Base-by-base conservation (phyloP, 2,329 filamentous ascomycete species). In the Chrysoporthe deuterocubensis region DNA sequence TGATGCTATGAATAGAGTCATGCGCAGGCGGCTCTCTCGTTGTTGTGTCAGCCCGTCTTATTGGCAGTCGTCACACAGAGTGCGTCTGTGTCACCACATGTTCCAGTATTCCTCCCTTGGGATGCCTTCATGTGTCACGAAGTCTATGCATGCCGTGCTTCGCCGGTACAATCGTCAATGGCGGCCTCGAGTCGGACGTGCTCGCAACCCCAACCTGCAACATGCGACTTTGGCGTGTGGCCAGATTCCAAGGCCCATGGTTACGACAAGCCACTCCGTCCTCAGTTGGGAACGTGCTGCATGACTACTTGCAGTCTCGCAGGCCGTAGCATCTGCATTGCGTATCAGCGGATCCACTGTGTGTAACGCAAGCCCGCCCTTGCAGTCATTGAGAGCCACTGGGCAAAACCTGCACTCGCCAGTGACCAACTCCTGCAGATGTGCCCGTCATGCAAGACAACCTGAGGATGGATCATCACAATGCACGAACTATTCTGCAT, bases 261-360 rank as follows among this genome's bases (percentile, higher is more conserved):
- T 46, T 40, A 34, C 48, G 50, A 64, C 48, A 8, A 64, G 40
- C 62, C 62, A 64, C 37, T 32, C 21, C 8, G 46, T 44, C 13
- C 59, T 62, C 44, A 37, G 52, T 42, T 44, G 61, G 34, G 61
- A 58, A 21, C 40, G 42, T 26, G 8, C 21, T 58, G 54, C 63
- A n/a, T 21, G 57, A 48, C 43, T 48, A 40, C 57, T 32, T 54
- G 65, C 62, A 59, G 34, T 44, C 59, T 59, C 43, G n/a, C 64
- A 67, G 58, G 57, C 34, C 54, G 48, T 50, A 34, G 62, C n/a
- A 58, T 46, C 50, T 65, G 50, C 64, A 64, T 62, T 63, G 57
- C 65, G 65, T 52, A 59, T 64, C 68, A 69, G 66, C 54, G 57
- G 44, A 69, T 69, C 65, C 68, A 65, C 62, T 46, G 18, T 42